Percentiles rank a stretch among this genome's conserved stretches.
Conservation (phyloP, 441 rosid genomes). For the Erodium trifolium region DNA sequence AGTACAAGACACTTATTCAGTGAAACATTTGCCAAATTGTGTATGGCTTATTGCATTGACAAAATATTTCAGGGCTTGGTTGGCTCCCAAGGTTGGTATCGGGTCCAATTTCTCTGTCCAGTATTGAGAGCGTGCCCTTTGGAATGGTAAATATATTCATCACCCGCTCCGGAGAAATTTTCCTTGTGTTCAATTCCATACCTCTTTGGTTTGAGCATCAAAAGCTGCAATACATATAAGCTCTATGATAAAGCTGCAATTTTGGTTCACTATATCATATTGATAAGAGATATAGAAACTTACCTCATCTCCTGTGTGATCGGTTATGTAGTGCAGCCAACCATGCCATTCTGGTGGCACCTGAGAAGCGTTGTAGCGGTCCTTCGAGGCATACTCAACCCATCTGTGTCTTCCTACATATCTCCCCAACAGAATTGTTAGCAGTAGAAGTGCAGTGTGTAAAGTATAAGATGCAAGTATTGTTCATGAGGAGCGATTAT, state of each 20-base stretch:
- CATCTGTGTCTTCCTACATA: conserved; percentile 81
- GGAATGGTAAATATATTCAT: conserved; percentile 70
- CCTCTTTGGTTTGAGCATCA: conserved; percentile 84
- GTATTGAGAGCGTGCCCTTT: conserved; percentile 90
- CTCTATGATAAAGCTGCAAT: background rate
- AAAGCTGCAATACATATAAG: conserved; percentile 42
- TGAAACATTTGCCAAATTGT: too few relatives aligned
- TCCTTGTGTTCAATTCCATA: conserved; percentile 82
- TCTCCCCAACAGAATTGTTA: conserved; percentile 14
- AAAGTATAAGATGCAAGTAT: background rate
- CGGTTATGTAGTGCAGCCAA: conserved; percentile 89
- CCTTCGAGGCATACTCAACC: conserved; percentile 84
- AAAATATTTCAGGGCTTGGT: conserved; percentile 29
- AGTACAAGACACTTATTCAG: conserved; percentile 24
- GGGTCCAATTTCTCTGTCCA: conserved; percentile 84
- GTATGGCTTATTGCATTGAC: background rate
- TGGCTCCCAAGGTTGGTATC: conserved; percentile 88
- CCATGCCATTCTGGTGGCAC: conserved; percentile 99
- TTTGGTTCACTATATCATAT: background rate
- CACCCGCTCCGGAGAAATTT: conserved; percentile 91
- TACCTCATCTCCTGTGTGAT: conserved; percentile 95
- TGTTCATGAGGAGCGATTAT: background rate
- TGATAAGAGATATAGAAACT: conserved; percentile 13
- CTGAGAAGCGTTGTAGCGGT: conserved; percentile 91
- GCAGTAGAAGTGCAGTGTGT: background rate